These are phyloP conservation scores for Dalbergia cochinchinensis DNA, from an alignment of 306 rosid genomes.

Conservation along the genomic window DNA sequence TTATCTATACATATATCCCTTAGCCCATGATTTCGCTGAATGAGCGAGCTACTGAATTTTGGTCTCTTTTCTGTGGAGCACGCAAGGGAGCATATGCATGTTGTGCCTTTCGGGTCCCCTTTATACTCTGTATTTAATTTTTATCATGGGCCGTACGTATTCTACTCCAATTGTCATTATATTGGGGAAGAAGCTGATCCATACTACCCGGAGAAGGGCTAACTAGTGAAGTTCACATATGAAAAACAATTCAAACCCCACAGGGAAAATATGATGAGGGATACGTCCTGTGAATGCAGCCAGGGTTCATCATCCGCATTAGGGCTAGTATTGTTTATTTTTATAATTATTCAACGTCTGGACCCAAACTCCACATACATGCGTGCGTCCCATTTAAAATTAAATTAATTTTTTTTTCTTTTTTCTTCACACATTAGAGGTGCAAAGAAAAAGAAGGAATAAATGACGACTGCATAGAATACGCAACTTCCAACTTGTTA, in stretches of 20 bases:
- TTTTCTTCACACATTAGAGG: background rate
- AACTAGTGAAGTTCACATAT: background rate
- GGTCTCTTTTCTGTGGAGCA: background rate
- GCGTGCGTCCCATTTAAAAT: too few relatives aligned
- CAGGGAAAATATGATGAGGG: background rate
- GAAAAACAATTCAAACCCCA: background rate
- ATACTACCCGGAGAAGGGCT: background rate
- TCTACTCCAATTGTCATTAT: background rate
- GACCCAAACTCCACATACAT: background rate
- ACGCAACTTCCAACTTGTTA: too few relatives aligned
- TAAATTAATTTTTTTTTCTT: background rate
- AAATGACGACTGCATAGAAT: too few relatives aligned
- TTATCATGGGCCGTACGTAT: background rate
- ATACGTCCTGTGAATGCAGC: background rate
- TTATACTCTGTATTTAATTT: too few relatives aligned
- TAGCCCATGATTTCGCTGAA: constrained; percentile 26
- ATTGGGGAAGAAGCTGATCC: background rate
- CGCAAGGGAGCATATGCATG: constrained; percentile 25
- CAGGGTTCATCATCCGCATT: background rate
- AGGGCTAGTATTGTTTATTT: background rate
- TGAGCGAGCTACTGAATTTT: background rate
- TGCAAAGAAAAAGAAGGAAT: background rate
- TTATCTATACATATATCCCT: background rate
- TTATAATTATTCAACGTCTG: background rate
- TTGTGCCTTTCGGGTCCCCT: background rate